Base-by-base conservation (phyloP, 352 stramenopile genomes). In the Globisporangium sylvaticum region DNA sequence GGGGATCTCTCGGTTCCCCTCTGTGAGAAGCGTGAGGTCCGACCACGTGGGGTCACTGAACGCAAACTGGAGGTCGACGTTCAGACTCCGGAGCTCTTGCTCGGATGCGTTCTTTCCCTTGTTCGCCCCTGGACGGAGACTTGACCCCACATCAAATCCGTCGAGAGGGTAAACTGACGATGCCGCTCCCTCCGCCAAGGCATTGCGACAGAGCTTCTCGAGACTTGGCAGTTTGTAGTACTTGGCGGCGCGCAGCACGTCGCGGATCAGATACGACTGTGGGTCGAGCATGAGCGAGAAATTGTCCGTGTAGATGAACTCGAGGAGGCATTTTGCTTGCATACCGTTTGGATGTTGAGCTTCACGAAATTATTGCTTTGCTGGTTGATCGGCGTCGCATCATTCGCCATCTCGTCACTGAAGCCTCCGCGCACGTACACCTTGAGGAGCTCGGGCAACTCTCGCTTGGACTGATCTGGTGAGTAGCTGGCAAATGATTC, bases 281-380 rank as follows among this genome's bases (percentile, higher is more conserved):
- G 71, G 78, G n/a, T 76, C 74, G 3, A 89, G 59, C 42, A 80
- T 70, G n/a, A 74, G 46, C 1, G 79, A 81, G 22, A 91, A 70
- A 24, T 76, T 81, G 61, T 94, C 83, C 0, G 82, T 92, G 76
- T 94, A 92, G 44, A 91, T 75, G 67, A 81, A 94, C 60, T 91
- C 82, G 54, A 94, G 58, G n/a, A n/a, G n/a, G n/a, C n/a, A n/a
- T n/a, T 24, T 20, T 4, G 55, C 6, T 8, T 22, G 53, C 72
- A 29, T 72, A 90, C 81, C 66, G 75, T 77, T 62, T 74, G 42
- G 39, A 64, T 20, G 5, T 3, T 50, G n/a, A 68, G 64, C 31
- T 48, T 46, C 12, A 32, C 20, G 3, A 68, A 68, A 14, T 50
- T 24, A 20, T n/a, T 44, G 55, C 42, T 34, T 34, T 44, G 31